phyloP scores from a whole-genome alignment of 345 rosid genomes.

The Geranium rotundifolium region DNA sequence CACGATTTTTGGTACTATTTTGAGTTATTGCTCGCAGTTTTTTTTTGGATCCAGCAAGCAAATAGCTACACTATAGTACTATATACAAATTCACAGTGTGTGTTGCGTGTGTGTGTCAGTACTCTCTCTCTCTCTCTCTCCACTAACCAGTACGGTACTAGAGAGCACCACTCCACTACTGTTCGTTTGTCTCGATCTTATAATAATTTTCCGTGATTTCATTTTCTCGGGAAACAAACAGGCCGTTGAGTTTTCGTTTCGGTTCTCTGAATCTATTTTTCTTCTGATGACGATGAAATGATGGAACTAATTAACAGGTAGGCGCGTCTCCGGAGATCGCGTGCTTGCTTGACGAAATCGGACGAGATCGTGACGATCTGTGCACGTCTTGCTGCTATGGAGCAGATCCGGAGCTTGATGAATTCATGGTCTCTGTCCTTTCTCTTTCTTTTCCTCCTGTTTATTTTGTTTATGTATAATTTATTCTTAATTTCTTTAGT shows the following conservation, averaged over 20 bases:
- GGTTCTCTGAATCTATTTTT: background rate
- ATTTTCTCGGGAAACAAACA: background rate
- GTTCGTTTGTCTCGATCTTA: too few relatives aligned
- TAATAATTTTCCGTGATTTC: too few relatives aligned
- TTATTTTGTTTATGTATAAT: background rate
- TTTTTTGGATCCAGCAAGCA: too few relatives aligned
- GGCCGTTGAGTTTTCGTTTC: background rate
- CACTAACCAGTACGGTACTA: too few relatives aligned
- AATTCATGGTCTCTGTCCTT: constrained; percentile 56
- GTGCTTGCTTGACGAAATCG: constrained; percentile 52
- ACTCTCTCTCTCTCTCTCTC: too few relatives aligned
- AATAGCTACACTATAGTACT: too few relatives aligned
- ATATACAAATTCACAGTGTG: too few relatives aligned
- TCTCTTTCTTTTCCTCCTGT: background rate
- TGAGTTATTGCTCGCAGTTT: too few relatives aligned
- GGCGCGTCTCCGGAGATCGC: constrained; percentile 89
- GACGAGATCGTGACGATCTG: constrained; percentile 28
- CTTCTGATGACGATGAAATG: background rate
- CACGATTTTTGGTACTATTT: background rate
- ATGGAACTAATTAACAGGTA: constrained; percentile 29
- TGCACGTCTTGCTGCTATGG: constrained; percentile 35
- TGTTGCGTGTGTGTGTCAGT: too few relatives aligned
- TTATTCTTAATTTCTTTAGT: too few relatives aligned
- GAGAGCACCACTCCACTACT: too few relatives aligned
- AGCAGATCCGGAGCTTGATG: constrained; percentile 93